Evolutionary conservation across 1,284 basidiomycete species (phyloP).

Genomic region (Nidula niveotomentosa): DNA sequence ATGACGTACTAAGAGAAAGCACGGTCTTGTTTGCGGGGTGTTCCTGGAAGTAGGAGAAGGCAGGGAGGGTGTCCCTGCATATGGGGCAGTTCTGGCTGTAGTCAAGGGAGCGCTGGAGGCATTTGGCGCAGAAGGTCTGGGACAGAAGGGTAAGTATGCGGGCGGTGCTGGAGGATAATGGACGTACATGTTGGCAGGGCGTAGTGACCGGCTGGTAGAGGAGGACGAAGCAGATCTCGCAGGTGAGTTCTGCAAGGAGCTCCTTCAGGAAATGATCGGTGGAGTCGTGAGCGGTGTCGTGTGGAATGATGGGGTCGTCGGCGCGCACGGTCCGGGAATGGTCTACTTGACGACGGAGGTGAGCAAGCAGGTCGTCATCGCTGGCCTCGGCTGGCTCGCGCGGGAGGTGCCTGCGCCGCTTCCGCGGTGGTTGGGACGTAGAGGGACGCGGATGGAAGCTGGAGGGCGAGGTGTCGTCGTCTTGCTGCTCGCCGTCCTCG

Average conservation of each 20-base stretch:
- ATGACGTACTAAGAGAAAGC: slow-evolving; percentile 63
- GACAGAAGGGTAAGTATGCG: slow-evolving; percentile 11
- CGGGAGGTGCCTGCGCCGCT: slow-evolving; percentile 25
- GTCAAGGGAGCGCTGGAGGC: slow-evolving; percentile 87
- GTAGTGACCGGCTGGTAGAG: slow-evolving; percentile 89
- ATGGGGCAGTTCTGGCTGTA: slow-evolving; percentile 83
- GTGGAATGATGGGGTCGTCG: slow-evolving; percentile 24
- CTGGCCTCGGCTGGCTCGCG: slow-evolving; percentile 7
- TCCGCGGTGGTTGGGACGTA: slow-evolving; percentile 20
- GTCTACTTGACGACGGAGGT: slow-evolving; percentile 27
- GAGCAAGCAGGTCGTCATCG: slow-evolving; percentile 30
- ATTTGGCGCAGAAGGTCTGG: slow-evolving; percentile 89
- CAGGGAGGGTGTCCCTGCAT: slow-evolving; percentile 78
- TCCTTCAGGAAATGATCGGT: slow-evolving; percentile 62
- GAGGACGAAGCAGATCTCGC: slow-evolving; percentile 88
- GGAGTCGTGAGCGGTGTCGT: slow-evolving; percentile 18
- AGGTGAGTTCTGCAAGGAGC: slow-evolving; percentile 74
- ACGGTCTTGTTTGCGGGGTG: slow-evolving; percentile 71
- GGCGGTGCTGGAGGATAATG: slow-evolving; percentile 5
- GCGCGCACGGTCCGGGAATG: slow-evolving; percentile 24
- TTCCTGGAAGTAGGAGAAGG: slow-evolving; percentile 80
- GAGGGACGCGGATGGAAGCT: slow-evolving; percentile 2
- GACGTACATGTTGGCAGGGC: slow-evolving; percentile 88
- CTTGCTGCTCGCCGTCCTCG: slow-evolving; percentile 18
- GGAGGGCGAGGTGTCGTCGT: slow-evolving; percentile 7